Conservation (phyloP, 2,329 filamentous ascomycete species). For the Rhinocladiella similis region DNA sequence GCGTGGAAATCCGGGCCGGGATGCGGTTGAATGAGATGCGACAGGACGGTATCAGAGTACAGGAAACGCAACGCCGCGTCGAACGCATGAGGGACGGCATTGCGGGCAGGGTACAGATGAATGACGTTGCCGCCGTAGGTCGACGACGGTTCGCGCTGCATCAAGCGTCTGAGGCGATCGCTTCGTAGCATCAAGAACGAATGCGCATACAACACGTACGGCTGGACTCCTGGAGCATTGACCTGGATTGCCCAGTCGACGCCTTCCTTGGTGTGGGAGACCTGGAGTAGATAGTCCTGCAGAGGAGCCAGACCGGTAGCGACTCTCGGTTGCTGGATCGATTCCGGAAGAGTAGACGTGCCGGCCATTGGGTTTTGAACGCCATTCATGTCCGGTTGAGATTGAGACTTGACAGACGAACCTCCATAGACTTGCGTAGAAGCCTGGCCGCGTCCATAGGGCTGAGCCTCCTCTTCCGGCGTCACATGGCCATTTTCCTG, state of each 20-base stretch:
- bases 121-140: slow-evolving; percentile 18
- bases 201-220: slow-evolving; percentile 23
- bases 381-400: neutral
- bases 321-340: slow-evolving; percentile 6
- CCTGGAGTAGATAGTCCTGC: slow-evolving; percentile 24
- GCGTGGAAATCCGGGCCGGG: slow-evolving; percentile 15
- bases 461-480: no score
- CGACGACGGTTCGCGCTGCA: slow-evolving; percentile 14
- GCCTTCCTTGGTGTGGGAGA: slow-evolving; percentile 24
- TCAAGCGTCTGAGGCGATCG: slow-evolving; percentile 22
- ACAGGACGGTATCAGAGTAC: slow-evolving; percentile 29
- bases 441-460: neutral
- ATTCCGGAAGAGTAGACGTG: neutral
- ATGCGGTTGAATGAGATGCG: slow-evolving; percentile 21
- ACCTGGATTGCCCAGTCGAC: slow-evolving; percentile 25
- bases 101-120: slow-evolving; percentile 24
- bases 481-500: neutral
- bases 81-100: slow-evolving; percentile 26
- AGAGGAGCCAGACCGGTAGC: slow-evolving; percentile 19
- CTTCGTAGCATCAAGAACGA: slow-evolving; percentile 24
- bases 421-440: neutral
- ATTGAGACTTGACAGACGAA: neutral
- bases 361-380: slow-evolving; percentile 6
- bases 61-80: slow-evolving; percentile 29
- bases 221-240: slow-evolving; percentile 18